Conservation (phyloP, 2,329 filamentous ascomycete genomes). For the Venturia nashicola region DNA sequence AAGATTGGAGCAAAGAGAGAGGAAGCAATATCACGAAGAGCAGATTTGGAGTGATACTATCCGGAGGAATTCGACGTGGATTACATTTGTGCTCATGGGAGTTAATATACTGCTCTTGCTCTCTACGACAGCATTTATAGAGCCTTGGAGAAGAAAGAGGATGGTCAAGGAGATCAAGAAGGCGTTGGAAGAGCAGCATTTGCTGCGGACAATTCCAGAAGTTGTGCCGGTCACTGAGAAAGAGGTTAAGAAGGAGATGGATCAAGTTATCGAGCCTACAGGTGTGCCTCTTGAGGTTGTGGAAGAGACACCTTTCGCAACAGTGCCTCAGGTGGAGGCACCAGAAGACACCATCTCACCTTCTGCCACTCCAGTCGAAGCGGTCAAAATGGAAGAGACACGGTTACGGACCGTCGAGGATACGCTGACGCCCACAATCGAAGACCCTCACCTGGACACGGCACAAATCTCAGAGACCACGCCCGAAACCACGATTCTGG, state of each 20-base stretch:
- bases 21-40: slow-evolving; percentile 93
- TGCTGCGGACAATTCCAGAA: slow-evolving; percentile 24
- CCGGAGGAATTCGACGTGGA: slow-evolving; percentile 91
- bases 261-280: slow-evolving; percentile 12
- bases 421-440: neutral
- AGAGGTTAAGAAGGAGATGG: slow-evolving; percentile 7
- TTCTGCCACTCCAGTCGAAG: neutral
- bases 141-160: slow-evolving; percentile 77
- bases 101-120: slow-evolving; percentile 86
- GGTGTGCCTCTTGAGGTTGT: slow-evolving; percentile 12
- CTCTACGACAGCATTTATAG: slow-evolving; percentile 74
- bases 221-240: neutral
- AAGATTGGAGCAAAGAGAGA: slow-evolving; percentile 67
- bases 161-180: slow-evolving; percentile 67
- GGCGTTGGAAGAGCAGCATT: slow-evolving; percentile 54
- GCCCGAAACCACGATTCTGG: neutral
- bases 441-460: neutral
- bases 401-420: neutral
- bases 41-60: slow-evolving; percentile 99
- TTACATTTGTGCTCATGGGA: slow-evolving; percentile 96
- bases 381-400: neutral
- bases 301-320: slow-evolving; percentile 1
- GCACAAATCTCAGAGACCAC: neutral
- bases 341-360: slow-evolving; percentile 4
- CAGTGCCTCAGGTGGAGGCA: slow-evolving; percentile 6